A percentile compares a stretch with the other conserved stretches of the same genome.
These are phyloP conservation scores for Sugiyamaella marilandica DNA, from an alignment of 805 yeast species.

Conservation along the genomic window DNA sequence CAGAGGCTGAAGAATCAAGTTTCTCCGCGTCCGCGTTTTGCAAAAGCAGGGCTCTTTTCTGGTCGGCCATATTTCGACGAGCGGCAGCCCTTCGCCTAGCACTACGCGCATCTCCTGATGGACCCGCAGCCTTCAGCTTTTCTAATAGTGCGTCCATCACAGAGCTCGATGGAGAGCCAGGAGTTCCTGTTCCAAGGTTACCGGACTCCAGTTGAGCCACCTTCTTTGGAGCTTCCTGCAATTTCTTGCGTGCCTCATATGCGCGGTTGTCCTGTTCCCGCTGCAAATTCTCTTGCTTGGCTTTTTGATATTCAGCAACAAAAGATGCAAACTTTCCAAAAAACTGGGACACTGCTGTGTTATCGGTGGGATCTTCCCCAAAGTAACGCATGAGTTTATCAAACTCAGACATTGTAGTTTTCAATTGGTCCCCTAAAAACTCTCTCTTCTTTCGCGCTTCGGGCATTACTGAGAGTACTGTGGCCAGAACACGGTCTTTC, in stretches of 20 bases:
- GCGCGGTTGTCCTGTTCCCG: constrained; percentile 77
- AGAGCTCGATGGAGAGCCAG: constrained; percentile 32
- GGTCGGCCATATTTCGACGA: constrained; percentile 53
- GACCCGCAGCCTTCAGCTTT: constrained; percentile 81
- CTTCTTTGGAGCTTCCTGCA: constrained; percentile 47
- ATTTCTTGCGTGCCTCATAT: constrained; percentile 69
- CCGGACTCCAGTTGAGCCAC: constrained; percentile 22
- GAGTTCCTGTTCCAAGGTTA: constrained; percentile 11
- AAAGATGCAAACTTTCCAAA: constrained; percentile 78
- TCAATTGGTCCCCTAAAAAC: constrained; percentile 58
- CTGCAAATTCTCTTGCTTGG: constrained; percentile 69
- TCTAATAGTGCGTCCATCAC: constrained; percentile 86
- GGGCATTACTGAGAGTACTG: constrained; percentile 62
- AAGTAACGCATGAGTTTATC: constrained; percentile 70
- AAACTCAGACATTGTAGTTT: constrained; percentile 59
- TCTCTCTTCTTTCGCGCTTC: constrained; percentile 69
- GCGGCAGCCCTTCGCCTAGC: constrained; percentile 79
- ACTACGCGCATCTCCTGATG: constrained; percentile 67
- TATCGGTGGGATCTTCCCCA: constrained; percentile 84
- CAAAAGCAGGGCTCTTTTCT: constrained; percentile 27
- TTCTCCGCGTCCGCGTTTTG: constrained; percentile 16
- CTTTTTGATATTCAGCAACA: constrained; percentile 71
- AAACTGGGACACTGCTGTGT: constrained; percentile 60
- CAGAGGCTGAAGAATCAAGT: constrained; percentile 4
- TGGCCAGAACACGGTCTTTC: constrained; percentile 60